Conservation (phyloP, 306 rosid species). For the Vigna hirtella region DNA sequence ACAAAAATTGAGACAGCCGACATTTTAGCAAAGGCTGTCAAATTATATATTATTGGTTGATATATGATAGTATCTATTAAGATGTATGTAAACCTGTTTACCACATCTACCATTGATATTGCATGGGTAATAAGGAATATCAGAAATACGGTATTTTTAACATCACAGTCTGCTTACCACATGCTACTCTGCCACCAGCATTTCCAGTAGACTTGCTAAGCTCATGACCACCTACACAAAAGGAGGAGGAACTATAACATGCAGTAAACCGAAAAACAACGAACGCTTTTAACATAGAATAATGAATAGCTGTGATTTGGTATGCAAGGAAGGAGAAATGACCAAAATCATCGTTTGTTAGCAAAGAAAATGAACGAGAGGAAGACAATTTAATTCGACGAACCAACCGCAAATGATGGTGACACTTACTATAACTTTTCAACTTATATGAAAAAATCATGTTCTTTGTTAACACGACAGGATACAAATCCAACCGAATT, state of each 20-base stretch:
- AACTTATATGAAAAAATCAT: not conserved
- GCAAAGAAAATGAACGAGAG: not conserved
- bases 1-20: not conserved
- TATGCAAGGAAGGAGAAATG: conserved; percentile 15
- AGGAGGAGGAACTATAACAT: conserved; percentile 13
- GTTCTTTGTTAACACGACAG: not conserved
- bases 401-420: not conserved
- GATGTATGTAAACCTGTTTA: not conserved
- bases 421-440: not conserved
- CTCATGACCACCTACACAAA: conserved; percentile 85
- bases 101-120: not conserved
- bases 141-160: conserved; percentile 7
- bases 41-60: not conserved
- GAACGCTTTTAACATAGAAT: not conserved
- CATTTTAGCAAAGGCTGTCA: not conserved
- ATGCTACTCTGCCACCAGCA: conserved; percentile 95
- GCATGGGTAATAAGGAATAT: not conserved
- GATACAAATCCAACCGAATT: not conserved
- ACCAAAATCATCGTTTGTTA: not conserved
- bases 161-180: conserved; percentile 64
- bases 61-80: conserved; percentile 1
- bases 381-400: not conserved
- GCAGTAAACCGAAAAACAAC: not conserved
- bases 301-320: too few relatives aligned
- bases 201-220: conserved; percentile 95